Percentiles rank a stretch among this genome's conserved stretches.
These are phyloP conservation scores for Syzygium malaccense DNA, from an alignment of 441 rosid genomes.

Conservation along the genomic window DNA sequence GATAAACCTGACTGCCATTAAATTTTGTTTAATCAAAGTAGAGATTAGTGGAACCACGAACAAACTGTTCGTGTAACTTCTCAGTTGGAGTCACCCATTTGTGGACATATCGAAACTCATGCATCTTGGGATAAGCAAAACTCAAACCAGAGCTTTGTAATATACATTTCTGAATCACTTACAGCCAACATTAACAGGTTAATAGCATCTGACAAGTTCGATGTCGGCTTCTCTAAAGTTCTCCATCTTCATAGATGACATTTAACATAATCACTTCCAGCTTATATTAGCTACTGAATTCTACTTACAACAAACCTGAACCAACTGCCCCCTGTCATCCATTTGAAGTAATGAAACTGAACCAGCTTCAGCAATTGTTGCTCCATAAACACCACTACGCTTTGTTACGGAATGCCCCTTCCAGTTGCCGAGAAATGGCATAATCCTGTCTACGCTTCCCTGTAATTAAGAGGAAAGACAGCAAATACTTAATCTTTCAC, in stretches of 20 bases:
- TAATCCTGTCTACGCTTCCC: conserved; percentile 37
- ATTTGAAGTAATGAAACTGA: conserved; percentile 47
- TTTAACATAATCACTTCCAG: not conserved
- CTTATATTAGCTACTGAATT: not conserved
- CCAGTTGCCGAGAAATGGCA: conserved; percentile 84
- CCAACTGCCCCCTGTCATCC: conserved; percentile 50
- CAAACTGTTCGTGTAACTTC: not conserved
- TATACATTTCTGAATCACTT: not conserved
- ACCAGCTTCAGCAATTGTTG: conserved; percentile 71
- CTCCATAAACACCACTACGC: conserved; percentile 86
- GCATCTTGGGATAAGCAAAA: not conserved
- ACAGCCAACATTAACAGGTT: not conserved
- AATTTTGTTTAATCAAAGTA: not conserved
- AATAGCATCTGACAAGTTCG: not conserved
- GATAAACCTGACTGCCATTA: not conserved
- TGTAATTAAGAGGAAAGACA: conserved; percentile 18
- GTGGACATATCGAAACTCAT: not conserved
- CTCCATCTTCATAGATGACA: not conserved
- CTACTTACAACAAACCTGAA: conserved; percentile 41
- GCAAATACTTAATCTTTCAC: not conserved
- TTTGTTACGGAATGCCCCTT: conserved; percentile 75
- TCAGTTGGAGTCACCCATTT: not conserved
- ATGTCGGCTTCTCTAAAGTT: not conserved
- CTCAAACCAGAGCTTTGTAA: not conserved
- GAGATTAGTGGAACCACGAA: not conserved